Evolutionary conservation across 495 filamentous ascomycete genomes (phyloP).

Genomic region (Astrothelium subdiscretum): DNA sequence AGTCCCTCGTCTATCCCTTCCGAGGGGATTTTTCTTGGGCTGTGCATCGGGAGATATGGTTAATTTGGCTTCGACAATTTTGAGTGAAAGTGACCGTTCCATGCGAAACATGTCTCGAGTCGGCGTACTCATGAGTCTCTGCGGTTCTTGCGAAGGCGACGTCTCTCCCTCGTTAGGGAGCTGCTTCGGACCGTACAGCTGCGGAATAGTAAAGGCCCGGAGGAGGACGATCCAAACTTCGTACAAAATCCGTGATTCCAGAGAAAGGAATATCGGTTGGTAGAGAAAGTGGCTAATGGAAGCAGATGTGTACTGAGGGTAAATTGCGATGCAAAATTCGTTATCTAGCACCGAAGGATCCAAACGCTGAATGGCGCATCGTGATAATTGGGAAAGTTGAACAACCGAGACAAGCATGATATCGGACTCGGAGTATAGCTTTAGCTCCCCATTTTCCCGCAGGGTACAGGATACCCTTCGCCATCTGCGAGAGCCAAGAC

Average conservation of each 20-base stretch:
- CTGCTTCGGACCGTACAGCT: slow-evolving; percentile 61
- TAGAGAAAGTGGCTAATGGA: slow-evolving; percentile 52
- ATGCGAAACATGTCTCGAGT: slow-evolving; percentile 53
- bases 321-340: slow-evolving; percentile 90
- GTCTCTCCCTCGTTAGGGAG: slow-evolving; percentile 25
- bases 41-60: slow-evolving; percentile 10
- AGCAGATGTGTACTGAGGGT: slow-evolving; percentile 63
- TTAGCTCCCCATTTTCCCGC: slow-evolving; percentile 90
- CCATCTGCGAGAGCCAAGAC: slow-evolving; percentile 54
- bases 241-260: slow-evolving; percentile 80
- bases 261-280: slow-evolving; percentile 67
- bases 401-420: slow-evolving; percentile 67
- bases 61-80: slow-evolving; percentile 52
- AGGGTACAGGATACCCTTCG: slow-evolving; percentile 82
- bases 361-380: slow-evolving; percentile 80
- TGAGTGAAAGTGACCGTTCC: slow-evolving; percentile 47
- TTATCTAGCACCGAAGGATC: slow-evolving; percentile 88
- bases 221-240: slow-evolving; percentile 96
- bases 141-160: slow-evolving; percentile 5
- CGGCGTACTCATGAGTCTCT: slow-evolving; percentile 18
- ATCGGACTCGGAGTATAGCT: slow-evolving; percentile 74
- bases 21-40: not conserved
- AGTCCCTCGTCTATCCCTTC: not conserved
- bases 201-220: slow-evolving; percentile 85
- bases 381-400: slow-evolving; percentile 77